A percentile compares a stretch with the other conserved stretches of the same genome.
Evolutionary conservation across 805 yeast genomes (phyloP).

Genomic region (Suhomyces emberorum): DNA sequence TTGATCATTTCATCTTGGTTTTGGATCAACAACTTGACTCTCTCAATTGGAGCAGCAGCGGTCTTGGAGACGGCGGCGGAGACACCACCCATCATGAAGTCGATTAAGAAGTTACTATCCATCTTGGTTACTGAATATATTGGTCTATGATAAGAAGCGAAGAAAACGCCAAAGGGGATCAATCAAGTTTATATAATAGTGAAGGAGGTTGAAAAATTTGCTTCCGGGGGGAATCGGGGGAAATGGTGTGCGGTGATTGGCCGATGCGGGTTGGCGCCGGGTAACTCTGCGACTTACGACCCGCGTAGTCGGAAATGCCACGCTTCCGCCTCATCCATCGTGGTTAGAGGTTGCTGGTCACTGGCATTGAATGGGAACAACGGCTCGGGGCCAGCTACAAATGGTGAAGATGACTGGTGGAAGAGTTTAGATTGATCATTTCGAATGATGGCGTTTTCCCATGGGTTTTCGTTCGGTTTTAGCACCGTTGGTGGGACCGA

Average conservation of each 20-base stretch:
- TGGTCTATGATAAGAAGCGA: constrained; percentile 5
- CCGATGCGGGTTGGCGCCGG: constrained; percentile 1
- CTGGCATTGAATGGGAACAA: too few relatives aligned
- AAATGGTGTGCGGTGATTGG: constrained; percentile 7
- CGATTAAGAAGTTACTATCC: constrained; percentile 34
- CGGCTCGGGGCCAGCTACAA: too few relatives aligned
- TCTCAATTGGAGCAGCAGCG: constrained; percentile 96
- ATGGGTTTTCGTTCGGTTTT: too few relatives aligned
- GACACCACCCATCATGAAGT: constrained; percentile 96
- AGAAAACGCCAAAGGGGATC: constrained; percentile 2
- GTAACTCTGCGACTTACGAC: constrained; percentile 2
- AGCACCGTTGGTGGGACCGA: too few relatives aligned
- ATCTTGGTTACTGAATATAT: constrained; percentile 10
- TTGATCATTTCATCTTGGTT: constrained; percentile 98
- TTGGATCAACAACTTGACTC: constrained; percentile 94
- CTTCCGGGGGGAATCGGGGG: constrained; percentile 12
- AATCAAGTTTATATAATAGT: constrained; percentile 6
- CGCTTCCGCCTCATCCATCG: not conserved
- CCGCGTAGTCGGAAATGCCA: not conserved
- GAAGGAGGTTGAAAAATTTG: constrained; percentile 5
- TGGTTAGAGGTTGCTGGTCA: not conserved
- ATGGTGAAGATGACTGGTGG: too few relatives aligned
- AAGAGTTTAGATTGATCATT: too few relatives aligned
- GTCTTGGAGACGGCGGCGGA: constrained; percentile 98
- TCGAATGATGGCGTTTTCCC: too few relatives aligned